phyloP scores from a whole-genome alignment of 2,329 filamentous ascomycete species.

The Penicillium sp. region DNA sequence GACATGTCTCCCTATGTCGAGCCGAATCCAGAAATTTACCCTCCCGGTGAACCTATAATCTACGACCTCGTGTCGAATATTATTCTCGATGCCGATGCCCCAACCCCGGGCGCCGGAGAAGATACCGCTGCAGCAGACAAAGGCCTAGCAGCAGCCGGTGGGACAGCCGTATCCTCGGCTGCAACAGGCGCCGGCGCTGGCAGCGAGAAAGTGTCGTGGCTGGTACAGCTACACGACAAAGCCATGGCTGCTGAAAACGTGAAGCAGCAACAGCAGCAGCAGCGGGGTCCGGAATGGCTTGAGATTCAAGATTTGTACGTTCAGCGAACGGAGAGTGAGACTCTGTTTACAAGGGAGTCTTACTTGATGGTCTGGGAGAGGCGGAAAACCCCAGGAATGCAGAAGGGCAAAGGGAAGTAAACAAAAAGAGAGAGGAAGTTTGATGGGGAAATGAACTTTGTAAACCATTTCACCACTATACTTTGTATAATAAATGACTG shows the following conservation, averaged over 20 bases:
- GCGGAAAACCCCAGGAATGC: slow-evolving; percentile 51
- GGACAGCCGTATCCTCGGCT: slow-evolving; percentile 25
- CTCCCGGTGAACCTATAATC: slow-evolving; percentile 76
- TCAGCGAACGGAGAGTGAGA: slow-evolving; percentile 80
- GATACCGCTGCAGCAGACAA: slow-evolving; percentile 32
- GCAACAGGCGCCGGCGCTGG: slow-evolving; percentile 70
- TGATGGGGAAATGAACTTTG: background rate
- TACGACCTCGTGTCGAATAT: slow-evolving; percentile 97
- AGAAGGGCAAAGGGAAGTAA: slow-evolving; percentile 20
- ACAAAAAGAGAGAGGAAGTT: background rate
- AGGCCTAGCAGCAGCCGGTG: slow-evolving; percentile 35
- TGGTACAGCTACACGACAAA: slow-evolving; percentile 81
- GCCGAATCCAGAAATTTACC: slow-evolving; percentile 69
- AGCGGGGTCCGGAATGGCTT: slow-evolving; percentile 72
- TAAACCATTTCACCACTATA: background rate
- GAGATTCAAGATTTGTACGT: slow-evolving; percentile 93
- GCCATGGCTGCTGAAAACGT: slow-evolving; percentile 47
- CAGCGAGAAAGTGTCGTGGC: slow-evolving; percentile 90
- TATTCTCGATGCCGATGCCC: slow-evolving; percentile 48
- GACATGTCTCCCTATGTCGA: slow-evolving; percentile 91
- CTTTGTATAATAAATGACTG: background rate
- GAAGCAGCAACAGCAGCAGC: slow-evolving; percentile 28
- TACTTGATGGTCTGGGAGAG: slow-evolving; percentile 97
- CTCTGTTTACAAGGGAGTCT: slow-evolving; percentile 87
- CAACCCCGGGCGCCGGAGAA: slow-evolving; percentile 63